A percentile compares a stretch with the other conserved stretches of the same genome.
Conservation (phyloP, 441 rosid genomes). For the Brassica hybrid region DNA sequence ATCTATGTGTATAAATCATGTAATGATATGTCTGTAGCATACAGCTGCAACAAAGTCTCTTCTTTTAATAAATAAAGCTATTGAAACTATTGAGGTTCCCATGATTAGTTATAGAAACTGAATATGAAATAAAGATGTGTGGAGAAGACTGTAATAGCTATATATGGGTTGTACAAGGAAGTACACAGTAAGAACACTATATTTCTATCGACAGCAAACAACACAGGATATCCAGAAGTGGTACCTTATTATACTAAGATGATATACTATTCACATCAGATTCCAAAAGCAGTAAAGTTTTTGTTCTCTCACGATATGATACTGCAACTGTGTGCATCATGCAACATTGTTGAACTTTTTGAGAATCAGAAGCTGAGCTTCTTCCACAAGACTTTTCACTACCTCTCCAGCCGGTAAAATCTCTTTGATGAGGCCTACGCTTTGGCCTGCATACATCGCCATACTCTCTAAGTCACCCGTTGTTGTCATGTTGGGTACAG, state of each 20-base stretch:
- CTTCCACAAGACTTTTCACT: constrained; percentile 61
- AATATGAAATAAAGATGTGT: constrained; percentile 7
- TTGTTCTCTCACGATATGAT: no score
- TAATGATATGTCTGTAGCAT: constrained; percentile 13
- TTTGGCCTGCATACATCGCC: constrained; percentile 90
- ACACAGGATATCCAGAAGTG: constrained; percentile 24
- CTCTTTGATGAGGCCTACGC: constrained; percentile 52
- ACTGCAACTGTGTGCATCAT: constrained; percentile 17
- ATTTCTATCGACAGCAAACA: not conserved
- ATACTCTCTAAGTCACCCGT: constrained; percentile 86
- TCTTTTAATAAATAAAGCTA: constrained; percentile 18
- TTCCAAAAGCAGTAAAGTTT: constrained; percentile 12
- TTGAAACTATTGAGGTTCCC: not conserved
- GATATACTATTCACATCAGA: constrained; percentile 18
- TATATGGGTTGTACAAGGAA: not conserved
- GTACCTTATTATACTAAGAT: no score
- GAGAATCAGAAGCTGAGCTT: constrained; percentile 61
- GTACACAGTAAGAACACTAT: constrained; percentile 13
- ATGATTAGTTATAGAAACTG: not conserved
- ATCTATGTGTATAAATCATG: constrained; percentile 4
- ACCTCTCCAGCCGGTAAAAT: constrained; percentile 60
- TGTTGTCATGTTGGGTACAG: constrained; percentile 71
- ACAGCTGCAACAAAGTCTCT: constrained; percentile 22
- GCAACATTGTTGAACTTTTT: constrained; percentile 35
- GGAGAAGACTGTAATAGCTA: not conserved